Conservation (phyloP, 2,329 filamentous ascomycete genomes). For the Neonectria neomacrospora region DNA sequence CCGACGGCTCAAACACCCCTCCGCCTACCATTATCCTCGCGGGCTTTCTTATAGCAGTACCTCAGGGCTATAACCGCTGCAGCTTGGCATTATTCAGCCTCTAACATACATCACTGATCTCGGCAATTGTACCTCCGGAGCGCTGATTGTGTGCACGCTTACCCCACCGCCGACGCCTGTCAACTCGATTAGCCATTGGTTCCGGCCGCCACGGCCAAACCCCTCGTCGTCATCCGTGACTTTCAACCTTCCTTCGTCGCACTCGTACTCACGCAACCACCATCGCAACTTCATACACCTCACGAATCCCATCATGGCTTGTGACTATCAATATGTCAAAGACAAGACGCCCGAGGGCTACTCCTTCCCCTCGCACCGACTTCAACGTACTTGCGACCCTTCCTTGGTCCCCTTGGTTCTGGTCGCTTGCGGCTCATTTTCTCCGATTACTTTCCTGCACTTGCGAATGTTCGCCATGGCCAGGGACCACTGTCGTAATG, state of each 20-base stretch:
- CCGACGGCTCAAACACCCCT: constrained; percentile 13
- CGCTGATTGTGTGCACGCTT: constrained; percentile 4
- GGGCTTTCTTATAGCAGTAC: neutral
- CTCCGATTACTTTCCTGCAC: constrained; percentile 27
- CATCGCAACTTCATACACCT: constrained; percentile 16
- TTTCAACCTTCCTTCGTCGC: neutral
- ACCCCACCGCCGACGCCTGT: neutral
- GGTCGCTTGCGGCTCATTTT: constrained; percentile 74
- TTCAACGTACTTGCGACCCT: constrained; percentile 65
- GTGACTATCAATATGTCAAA: constrained; percentile 50
- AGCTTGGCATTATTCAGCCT: neutral
- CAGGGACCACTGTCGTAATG: constrained; percentile 75
- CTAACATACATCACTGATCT: neutral
- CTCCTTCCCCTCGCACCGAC: constrained; percentile 69
- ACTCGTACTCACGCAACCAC: constrained; percentile 1
- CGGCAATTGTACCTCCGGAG: constrained; percentile 4
- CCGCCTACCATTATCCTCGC: neutral
- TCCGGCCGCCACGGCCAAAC: constrained; percentile 14
- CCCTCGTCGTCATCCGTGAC: constrained; percentile 22
- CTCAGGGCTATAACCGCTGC: neutral
- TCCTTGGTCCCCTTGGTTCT: constrained; percentile 72
- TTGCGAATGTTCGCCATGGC: constrained; percentile 92
- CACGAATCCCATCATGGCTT: constrained; percentile 38
- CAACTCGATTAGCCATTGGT: constrained; percentile 12
- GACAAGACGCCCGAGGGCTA: constrained; percentile 57